Evolutionary conservation across 352 stramenopile species (phyloP).

Genomic region (Phytophthora quininea): DNA sequence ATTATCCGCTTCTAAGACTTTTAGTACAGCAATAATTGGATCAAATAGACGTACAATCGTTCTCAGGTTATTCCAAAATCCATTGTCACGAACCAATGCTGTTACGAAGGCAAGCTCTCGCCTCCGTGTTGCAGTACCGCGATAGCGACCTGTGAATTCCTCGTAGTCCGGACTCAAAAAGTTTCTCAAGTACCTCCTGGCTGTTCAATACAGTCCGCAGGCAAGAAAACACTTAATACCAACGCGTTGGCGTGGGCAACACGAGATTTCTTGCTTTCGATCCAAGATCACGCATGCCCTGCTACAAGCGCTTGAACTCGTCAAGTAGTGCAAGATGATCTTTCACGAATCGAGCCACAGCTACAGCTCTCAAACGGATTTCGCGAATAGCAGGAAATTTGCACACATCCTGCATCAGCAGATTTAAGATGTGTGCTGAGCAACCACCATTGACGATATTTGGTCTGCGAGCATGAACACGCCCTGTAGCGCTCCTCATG

Average conservation of each 20-base stretch:
- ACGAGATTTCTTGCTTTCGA: constrained; percentile 2
- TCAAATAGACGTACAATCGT: neutral
- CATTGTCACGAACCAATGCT: neutral
- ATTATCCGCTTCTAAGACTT: neutral
- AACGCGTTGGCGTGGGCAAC: constrained; percentile 7
- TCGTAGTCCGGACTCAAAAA: neutral
- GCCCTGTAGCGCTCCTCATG: too few species aligned
- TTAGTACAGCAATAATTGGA: neutral
- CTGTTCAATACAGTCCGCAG: constrained; percentile 10
- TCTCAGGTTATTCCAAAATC: neutral
- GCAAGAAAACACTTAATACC: constrained; percentile 8
- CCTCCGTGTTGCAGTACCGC: neutral
- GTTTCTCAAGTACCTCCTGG: constrained; percentile 2
- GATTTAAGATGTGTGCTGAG: too few species aligned
- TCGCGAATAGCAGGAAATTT: too few species aligned
- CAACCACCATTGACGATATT: too few species aligned
- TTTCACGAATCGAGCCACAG: too few species aligned
- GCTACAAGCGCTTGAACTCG: too few species aligned
- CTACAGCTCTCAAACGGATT: too few species aligned
- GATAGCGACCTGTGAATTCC: neutral
- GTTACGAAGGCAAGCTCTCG: neutral
- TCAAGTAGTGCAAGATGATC: too few species aligned
- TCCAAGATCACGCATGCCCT: neutral
- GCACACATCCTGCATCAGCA: too few species aligned
- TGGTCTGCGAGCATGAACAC: too few species aligned